Base-by-base conservation (phyloP, 306 rosid genomes). In the Casuarina cunninghamiana region DNA sequence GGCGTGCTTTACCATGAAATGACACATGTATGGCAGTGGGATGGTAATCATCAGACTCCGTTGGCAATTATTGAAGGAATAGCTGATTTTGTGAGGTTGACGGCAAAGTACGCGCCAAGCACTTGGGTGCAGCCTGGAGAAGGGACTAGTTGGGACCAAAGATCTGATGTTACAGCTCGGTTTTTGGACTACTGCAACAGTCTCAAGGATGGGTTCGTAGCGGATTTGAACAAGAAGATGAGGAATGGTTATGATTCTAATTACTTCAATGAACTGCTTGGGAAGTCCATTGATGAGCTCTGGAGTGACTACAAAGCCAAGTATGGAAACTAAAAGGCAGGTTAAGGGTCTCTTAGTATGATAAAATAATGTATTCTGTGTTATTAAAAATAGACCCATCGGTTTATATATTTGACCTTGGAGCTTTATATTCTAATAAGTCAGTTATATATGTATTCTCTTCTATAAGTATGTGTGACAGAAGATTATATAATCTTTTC, bases 241-340 rank as follows among this genome's bases (percentile, higher is more conserved):
- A 84, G 70, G 68, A 69, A 1, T 12, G 76, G 72, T 39, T 91
- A 86, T 43, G 81, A 44, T 68, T 87, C 54, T 7, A 44, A 63
- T 21, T 91, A 77, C 50, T 91, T 89, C 35, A 71, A 12, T 67
- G 77, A 87, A 43, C 51, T 89, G 5, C 80, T 83, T 1, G 89
- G 89, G 43, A 88, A 83, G 78, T 72, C 71, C 0, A 88, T 86
- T 21, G 61, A 76, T 76, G 82, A 83, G 77, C 84, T 89, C 0
- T 91, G 88, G 87, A 38, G 5, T 26, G 86, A 86, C 1, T 89
- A 87, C 83, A 87, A 82, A 86, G 82, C 86, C 66, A 81, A 46
- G 81, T 86, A 84, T 75, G 67, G 32, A 54, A 50, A 75, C 41
- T 49, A 19, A 44, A 44, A 19, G 45, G 10, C 42, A 32, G 44